Conservation (phyloP, 306 rosid species). For the Benincasa hispida region DNA sequence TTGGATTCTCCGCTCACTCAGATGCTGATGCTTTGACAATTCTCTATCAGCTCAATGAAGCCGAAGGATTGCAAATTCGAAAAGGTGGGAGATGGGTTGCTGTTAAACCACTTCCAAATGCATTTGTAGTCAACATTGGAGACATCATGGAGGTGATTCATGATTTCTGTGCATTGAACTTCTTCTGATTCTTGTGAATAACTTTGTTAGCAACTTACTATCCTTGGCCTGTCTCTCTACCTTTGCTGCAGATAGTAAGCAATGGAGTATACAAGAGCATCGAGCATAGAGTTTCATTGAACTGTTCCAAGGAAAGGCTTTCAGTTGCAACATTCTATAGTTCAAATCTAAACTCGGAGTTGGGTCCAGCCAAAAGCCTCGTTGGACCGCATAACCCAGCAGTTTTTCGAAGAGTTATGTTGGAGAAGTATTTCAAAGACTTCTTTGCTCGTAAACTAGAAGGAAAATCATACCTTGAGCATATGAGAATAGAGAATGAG, state of each 20-base stretch:
- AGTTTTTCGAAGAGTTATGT: slow-evolving; percentile 6
- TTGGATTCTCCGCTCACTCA: neutral
- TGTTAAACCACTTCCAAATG: neutral
- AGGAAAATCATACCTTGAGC: slow-evolving; percentile 21
- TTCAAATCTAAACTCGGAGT: slow-evolving; percentile 17
- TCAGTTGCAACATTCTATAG: slow-evolving; percentile 33
- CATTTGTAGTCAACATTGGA: neutral
- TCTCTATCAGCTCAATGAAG: neutral
- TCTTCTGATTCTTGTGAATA: neutral
- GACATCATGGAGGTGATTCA: neutral
- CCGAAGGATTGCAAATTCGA: neutral
- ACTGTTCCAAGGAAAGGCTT: slow-evolving; percentile 29
- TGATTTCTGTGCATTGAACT: neutral
- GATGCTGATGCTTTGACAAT: neutral
- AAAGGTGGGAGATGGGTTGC: neutral
- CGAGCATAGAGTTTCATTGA: slow-evolving; percentile 32
- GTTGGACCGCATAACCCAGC: slow-evolving; percentile 23
- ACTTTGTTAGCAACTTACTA: neutral
- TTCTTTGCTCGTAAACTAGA: slow-evolving; percentile 24
- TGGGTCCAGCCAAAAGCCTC: slow-evolving; percentile 35
- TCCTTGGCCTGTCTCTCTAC: neutral
- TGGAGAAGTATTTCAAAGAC: slow-evolving; percentile 9
- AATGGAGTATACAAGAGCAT: slow-evolving; percentile 35
- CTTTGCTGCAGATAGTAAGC: slow-evolving; percentile 29
- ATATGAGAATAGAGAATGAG: slow-evolving; percentile 7